Base-by-base conservation (phyloP, 73 alveolate species). In the Paramecium tetraurelia region DNA sequence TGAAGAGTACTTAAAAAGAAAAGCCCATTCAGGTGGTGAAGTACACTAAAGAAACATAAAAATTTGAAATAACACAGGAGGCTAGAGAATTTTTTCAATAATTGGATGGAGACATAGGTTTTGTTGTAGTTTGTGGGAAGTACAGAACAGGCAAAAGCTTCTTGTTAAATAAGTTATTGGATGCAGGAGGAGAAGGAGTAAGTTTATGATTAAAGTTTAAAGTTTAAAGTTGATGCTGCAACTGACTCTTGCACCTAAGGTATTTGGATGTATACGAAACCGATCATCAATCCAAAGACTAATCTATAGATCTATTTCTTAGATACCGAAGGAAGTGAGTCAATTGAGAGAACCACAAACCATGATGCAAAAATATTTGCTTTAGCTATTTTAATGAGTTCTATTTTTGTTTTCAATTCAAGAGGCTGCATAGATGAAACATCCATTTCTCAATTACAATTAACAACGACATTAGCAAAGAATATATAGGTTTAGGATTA, bases 351-450 rank as follows among this genome's bases (percentile, higher is more conserved):
- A 94, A 94, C 92, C 58, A 76, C 95, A 89, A 96, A 95, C 86
- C 99, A 97, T 95, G 99, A 98, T 95, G 97, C 97, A 22, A 98
- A 97, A 94, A 96, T 98, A 16, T 97, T 98, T 96, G 98, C 99
- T 24, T 86, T 98, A 83, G 99, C 97, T 7, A 97, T 97, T 40
- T 94, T 98, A 76, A 89, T 98, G 70, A 92, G 98, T 58, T 95
- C 99, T 70, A 94, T 97, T 77, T 97, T 98, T 92, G 92, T 98
- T 44, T 98, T 94, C 96, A 98, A 98, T 93, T 93, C 98, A 22
- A 88, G 93, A 95, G 99, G 99, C 14, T 96, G 99, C 31, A 98
- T 98, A 44, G 99, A 98, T 93, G 99, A 98, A 87, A 93, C 93
- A 44, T 94, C 99, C 33, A 95, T 98, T 14, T 93, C 92, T 68